Base-by-base conservation (phyloP, 495 filamentous ascomycete genomes). In the Penicillium malachiteum region DNA sequence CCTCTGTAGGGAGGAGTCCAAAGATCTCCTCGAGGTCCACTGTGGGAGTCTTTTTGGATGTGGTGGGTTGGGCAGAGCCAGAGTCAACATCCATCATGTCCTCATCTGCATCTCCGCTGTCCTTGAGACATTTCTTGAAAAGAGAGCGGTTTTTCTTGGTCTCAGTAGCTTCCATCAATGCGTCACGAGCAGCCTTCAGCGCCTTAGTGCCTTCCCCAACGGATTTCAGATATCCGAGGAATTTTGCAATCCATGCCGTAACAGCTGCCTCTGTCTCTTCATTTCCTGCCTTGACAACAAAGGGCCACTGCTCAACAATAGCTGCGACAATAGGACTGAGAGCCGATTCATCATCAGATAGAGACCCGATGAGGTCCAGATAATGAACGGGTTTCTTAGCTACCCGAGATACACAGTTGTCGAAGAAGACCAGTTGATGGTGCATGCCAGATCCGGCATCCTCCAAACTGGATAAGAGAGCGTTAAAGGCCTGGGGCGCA, bases 301-400 rank as follows among this genome's bases (percentile, higher is more conserved):
- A 95, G 1, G 84, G 84, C 78, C 90, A 84, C 71, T 96, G 91
- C 50, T 96, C 92, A 30, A 81, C 65, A 17, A 95, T 76, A 5
- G 81, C 81, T 48, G 88, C 72, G 13, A 83, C 70, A 3, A 96
- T 57, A 79, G 79, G 59, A 62, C 86, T 84, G 6, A 74, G 65
- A 13, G 54, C 54, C 16, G 69, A 60, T 3, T 70, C 54, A 35
- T 74, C 72, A 34, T 78, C 65, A 12, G 76, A 68, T 48, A 72
- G 62, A 52, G 62, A 60, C 1, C 49, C 52, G 34, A 77, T 57
- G 13, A 77, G 48, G 46, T 87, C 83, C 7, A 87, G 70, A 63
- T 94, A 93, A 61, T 95, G 91, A 59, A 90, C 81, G 6, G 88
- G 85, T 38, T 82, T 83, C 48, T 83, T 85, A 5, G 84, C 82